A percentile compares a stretch with the other conserved stretches of the same genome.
These are phyloP conservation scores for Lanmaoa rubissima DNA, from an alignment of 768 basidiomycete species.

Conservation along the genomic window DNA sequence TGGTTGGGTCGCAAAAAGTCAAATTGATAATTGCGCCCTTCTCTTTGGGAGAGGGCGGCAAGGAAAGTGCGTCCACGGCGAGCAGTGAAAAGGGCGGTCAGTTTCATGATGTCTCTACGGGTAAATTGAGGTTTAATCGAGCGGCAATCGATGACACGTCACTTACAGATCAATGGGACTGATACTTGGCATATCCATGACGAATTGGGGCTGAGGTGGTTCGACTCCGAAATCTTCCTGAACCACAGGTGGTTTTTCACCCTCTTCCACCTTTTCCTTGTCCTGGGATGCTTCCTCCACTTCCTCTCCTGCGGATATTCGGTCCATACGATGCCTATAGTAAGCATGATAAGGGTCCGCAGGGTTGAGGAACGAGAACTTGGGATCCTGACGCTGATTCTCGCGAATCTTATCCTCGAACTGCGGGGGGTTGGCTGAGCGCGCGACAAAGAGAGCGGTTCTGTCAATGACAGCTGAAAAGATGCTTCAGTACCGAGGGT, in stretches of 20 bases:
- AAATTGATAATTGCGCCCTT: conserved; percentile 96
- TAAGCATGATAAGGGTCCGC: conserved; percentile 98
- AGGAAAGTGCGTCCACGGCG: conserved; percentile 87
- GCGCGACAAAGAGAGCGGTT: conserved; percentile 87
- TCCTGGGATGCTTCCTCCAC: conserved; percentile 55
- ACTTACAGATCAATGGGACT: conserved; percentile 88
- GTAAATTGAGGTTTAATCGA: conserved; percentile 1
- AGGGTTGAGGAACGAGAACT: conserved; percentile 98
- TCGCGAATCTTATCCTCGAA: conserved; percentile 98
- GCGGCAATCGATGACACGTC: background rate
- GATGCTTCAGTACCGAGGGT: conserved; percentile 6
- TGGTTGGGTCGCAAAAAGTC: conserved; percentile 96
- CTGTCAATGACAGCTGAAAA: conserved; percentile 86
- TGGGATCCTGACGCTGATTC: conserved; percentile 93
- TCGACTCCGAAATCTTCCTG: conserved; percentile 65
- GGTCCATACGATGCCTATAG: conserved; percentile 90
- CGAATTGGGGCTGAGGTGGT: conserved; percentile 80
- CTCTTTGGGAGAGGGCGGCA: conserved; percentile 76
- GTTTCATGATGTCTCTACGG: conserved; percentile 86
- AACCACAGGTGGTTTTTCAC: conserved; percentile 31
- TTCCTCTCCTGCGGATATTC: conserved; percentile 71
- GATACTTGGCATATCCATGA: conserved; percentile 83
- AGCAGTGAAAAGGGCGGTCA: conserved; percentile 95
- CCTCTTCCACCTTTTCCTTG: conserved; percentile 41
- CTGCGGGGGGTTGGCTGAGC: conserved; percentile 87